Evolutionary conservation across 345 rosid genomes (phyloP).

Genomic region (Combretum micranthum): DNA sequence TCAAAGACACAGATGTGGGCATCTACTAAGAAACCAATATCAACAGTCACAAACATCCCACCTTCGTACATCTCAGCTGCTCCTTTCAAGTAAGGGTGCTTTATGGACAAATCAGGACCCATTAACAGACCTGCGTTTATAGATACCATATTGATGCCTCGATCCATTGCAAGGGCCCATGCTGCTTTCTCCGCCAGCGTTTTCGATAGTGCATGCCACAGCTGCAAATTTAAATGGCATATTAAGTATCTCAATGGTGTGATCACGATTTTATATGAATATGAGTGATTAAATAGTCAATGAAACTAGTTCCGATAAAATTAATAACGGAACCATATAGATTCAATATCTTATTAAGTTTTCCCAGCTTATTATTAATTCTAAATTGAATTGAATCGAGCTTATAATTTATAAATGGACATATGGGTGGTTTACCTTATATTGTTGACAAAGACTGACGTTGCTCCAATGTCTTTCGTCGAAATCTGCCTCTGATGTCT

Average conservation of each 20-base stretch:
- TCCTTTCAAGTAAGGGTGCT: conserved; percentile 51
- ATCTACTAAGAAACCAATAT: conserved; percentile 34
- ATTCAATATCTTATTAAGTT: too few species aligned
- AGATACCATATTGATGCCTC: conserved; percentile 53
- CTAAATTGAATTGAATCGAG: too few species aligned
- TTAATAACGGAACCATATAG: too few species aligned
- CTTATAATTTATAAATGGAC: too few species aligned
- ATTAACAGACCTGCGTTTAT: conserved; percentile 49
- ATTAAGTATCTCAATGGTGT: too few species aligned
- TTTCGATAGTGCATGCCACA: conserved; percentile 64
- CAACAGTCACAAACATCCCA: conserved; percentile 54
- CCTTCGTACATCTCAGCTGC: conserved; percentile 73
- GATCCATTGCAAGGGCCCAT: conserved; percentile 78
- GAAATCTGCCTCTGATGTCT: conserved; percentile 18
- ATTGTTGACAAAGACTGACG: conserved; percentile 38
- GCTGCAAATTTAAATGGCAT: conserved; percentile 21
- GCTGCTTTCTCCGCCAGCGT: conserved; percentile 61
- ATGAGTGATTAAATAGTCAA: too few species aligned
- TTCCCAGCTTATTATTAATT: too few species aligned
- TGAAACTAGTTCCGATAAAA: too few species aligned
- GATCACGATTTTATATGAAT: too few species aligned
- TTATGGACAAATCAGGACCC: conserved; percentile 33
- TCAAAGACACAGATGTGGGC: conserved; percentile 54
- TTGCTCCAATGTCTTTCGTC: conserved; percentile 56
- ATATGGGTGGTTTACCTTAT: conserved; percentile 44